These are phyloP conservation scores for Diphasiastrum complanatum DNA, from an alignment of 83 land plant species.

Conservation along the genomic window DNA sequence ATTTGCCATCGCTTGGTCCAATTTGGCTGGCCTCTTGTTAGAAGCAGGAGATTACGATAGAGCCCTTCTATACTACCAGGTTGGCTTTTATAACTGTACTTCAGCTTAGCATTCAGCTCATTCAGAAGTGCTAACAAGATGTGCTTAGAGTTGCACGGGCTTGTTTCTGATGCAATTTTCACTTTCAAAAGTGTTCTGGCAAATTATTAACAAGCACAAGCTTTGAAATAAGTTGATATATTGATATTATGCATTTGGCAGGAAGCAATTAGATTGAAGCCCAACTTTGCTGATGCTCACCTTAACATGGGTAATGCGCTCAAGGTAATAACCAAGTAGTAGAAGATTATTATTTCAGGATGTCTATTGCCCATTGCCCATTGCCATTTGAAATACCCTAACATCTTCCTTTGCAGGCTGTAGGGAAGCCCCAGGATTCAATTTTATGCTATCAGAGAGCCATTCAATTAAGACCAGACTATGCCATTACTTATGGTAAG, in stretches of 20 bases:
- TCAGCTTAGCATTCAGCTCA: not conserved
- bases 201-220: too few relatives aligned
- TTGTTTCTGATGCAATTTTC: too few relatives aligned
- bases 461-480: constrained; percentile 70
- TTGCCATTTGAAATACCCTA: too few relatives aligned
- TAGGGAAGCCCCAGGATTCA: constrained; percentile 86
- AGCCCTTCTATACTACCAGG: constrained; percentile 84
- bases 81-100: constrained; percentile 11
- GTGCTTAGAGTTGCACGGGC: too few relatives aligned
- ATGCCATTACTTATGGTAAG: constrained; percentile 93
- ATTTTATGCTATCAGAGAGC: constrained; percentile 78
- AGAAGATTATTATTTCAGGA: not conserved
- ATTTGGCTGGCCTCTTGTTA: constrained; percentile 88
- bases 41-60: constrained; percentile 80
- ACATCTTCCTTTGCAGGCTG: constrained; percentile 54
- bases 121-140: not conserved
- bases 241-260: constrained; percentile 29
- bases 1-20: constrained; percentile 99
- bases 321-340: constrained; percentile 47
- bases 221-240: too few relatives aligned
- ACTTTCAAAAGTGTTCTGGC: too few relatives aligned
- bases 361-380: not conserved
- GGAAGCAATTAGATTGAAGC: constrained; percentile 87
- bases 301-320: constrained; percentile 82
- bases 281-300: constrained; percentile 84